Conservation (phyloP, 768 basidiomycete species). For the Termitomyces sp. region DNA sequence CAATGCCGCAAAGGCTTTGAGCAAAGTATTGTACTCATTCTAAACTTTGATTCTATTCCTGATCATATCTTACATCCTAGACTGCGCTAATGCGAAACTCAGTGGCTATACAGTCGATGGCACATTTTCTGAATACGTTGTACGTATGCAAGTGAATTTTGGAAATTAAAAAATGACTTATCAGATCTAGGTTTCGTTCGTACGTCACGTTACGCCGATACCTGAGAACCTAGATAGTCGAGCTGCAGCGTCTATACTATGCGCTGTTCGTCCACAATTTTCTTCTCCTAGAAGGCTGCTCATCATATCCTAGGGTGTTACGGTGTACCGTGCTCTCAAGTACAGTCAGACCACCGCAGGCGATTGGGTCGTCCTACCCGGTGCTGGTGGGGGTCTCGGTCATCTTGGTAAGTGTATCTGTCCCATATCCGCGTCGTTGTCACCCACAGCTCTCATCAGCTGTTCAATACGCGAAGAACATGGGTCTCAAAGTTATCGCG, state of each 20-base stretch:
- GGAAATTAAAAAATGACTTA: not conserved
- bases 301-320: conserved; percentile 52
- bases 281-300: conserved; percentile 7
- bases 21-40: conserved; percentile 44
- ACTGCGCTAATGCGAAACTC: conserved; percentile 52
- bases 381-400: conserved; percentile 80
- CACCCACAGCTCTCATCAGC: conserved; percentile 27
- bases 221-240: conserved; percentile 62
- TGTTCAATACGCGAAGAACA: conserved; percentile 73
- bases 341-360: conserved; percentile 58
- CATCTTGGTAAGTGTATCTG: conserved; percentile 50
- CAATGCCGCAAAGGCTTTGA: conserved; percentile 73
- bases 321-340: conserved; percentile 84
- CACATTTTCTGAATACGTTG: conserved; percentile 68
- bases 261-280: conserved; percentile 45
- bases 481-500: conserved; percentile 78
- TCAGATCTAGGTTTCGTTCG: conserved; percentile 52
- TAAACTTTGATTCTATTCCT: not conserved
- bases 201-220: conserved; percentile 72
- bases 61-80: conserved; percentile 22
- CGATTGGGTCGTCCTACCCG: conserved; percentile 73
- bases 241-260: conserved; percentile 70
- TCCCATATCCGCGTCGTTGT: not conserved
- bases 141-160: conserved; percentile 18
- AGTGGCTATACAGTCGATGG: conserved; percentile 77